phyloP scores from a whole-genome alignment of 2,329 filamentous ascomycete genomes.

The Neonectria sp. region DNA sequence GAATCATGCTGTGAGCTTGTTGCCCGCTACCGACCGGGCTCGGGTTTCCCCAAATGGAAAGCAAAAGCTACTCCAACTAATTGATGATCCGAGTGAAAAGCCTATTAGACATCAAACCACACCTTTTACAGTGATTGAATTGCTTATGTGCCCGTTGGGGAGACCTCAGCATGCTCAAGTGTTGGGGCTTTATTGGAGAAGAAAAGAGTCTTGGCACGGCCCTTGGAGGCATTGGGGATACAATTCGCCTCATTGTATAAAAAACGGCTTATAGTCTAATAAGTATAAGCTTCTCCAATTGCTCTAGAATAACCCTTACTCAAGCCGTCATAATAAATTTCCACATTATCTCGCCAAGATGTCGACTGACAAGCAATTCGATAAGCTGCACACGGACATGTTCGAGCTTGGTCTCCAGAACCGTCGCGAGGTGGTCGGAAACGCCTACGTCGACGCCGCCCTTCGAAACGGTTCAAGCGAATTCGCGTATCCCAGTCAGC shows the following conservation, averaged over 20 bases:
- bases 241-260: not conserved
- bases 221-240: not conserved
- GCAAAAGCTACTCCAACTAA: too few species aligned
- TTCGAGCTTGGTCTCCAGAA: slow-evolving; percentile 73
- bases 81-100: too few species aligned
- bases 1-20: too few species aligned
- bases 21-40: too few species aligned
- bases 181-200: not conserved
- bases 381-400: slow-evolving; percentile 53
- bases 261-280: not conserved
- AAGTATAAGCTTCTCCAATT: not conserved
- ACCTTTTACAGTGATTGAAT: not conserved
- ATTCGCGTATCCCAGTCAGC: slow-evolving; percentile 72
- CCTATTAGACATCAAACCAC: not conserved
- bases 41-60: too few species aligned
- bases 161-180: not conserved
- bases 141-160: not conserved
- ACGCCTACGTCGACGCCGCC: slow-evolving; percentile 70
- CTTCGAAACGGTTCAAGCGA: slow-evolving; percentile 65
- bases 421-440: slow-evolving; percentile 71
- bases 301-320: too few species aligned
- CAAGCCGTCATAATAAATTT: not conserved
- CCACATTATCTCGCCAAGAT: slow-evolving; percentile 4
- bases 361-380: slow-evolving; percentile 23
- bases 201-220: not conserved